Percentiles rank a stretch among this genome's conserved stretches.
These are phyloP conservation scores for Aspergillus pseudoterreus DNA, from an alignment of 2,329 filamentous ascomycete genomes.

Conservation along the genomic window DNA sequence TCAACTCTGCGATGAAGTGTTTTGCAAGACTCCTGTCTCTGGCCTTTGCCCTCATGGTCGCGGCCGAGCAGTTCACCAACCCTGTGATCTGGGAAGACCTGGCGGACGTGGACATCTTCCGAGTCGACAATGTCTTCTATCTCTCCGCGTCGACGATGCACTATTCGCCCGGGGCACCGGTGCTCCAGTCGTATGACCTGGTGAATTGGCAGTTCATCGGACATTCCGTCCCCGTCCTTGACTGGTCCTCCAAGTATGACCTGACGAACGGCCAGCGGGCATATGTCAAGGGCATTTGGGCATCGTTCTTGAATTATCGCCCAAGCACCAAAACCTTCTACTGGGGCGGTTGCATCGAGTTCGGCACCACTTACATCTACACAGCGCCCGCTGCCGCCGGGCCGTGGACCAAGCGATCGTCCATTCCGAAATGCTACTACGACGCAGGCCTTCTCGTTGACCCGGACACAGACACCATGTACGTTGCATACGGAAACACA, in stretches of 20 bases:
- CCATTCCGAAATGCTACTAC: constrained; percentile 51
- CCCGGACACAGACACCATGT: constrained; percentile 54
- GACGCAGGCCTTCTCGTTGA: constrained; percentile 58
- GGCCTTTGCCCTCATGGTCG: too few species aligned
- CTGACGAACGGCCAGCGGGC: constrained; percentile 41
- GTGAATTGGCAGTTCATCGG: constrained; percentile 49
- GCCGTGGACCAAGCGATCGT: constrained; percentile 42
- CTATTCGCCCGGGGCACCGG: constrained; percentile 55
- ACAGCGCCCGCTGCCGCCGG: constrained; percentile 43
- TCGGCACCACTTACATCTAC: constrained; percentile 52
- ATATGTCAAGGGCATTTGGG: constrained; percentile 56
- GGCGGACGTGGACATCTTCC: constrained; percentile 54
- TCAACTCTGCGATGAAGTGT: too few species aligned
- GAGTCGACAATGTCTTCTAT: constrained; percentile 50
- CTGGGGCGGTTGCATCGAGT: constrained; percentile 57
- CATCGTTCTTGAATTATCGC: constrained; percentile 52
- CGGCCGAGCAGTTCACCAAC: constrained; percentile 35
- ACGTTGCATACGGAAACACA: constrained; percentile 53
- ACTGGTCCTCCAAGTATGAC: constrained; percentile 50
- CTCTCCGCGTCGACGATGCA: constrained; percentile 56
- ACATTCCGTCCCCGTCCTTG: constrained; percentile 45
- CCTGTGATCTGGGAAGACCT: constrained; percentile 56
- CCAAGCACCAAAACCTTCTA: constrained; percentile 50
- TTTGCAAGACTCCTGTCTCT: too few species aligned
- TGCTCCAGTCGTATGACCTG: constrained; percentile 55